Evolutionary conservation across 768 basidiomycete species (phyloP).

Genomic region (Mycena belliarum): DNA sequence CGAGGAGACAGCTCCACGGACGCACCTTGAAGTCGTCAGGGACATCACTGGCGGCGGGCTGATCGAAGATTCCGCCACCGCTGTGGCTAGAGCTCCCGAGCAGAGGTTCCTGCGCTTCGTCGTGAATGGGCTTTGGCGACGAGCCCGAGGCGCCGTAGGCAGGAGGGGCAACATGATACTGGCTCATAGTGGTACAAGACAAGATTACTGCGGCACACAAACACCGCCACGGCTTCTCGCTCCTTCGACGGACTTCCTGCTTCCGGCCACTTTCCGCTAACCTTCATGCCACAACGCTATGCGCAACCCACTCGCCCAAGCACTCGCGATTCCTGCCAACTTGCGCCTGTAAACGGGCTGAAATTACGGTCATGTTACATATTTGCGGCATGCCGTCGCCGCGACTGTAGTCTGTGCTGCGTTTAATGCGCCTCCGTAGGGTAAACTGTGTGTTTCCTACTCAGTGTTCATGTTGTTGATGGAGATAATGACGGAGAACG

Average conservation of each 20-base stretch:
- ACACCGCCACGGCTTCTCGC: too few species aligned
- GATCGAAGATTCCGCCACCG: slow-evolving; percentile 68
- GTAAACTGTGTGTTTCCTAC: neutral
- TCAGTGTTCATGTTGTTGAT: too few species aligned
- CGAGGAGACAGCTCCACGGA: neutral
- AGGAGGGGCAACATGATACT: slow-evolving; percentile 63
- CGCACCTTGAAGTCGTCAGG: slow-evolving; percentile 93
- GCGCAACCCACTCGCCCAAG: too few species aligned
- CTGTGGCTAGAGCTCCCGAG: slow-evolving; percentile 50
- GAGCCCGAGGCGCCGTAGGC: slow-evolving; percentile 51
- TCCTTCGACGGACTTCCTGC: too few species aligned
- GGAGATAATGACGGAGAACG: too few species aligned
- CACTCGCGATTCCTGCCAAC: too few species aligned
- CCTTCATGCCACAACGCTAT: too few species aligned
- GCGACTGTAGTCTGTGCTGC: too few species aligned
- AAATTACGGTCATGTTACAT: too few species aligned
- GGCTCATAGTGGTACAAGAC: slow-evolving; percentile 45
- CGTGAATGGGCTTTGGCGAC: slow-evolving; percentile 31
- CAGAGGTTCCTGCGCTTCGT: slow-evolving; percentile 55
- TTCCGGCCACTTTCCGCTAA: too few species aligned
- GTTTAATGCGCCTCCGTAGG: neutral
- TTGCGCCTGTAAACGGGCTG: too few species aligned
- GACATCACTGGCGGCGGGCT: slow-evolving; percentile 70
- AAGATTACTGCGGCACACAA: neutral
- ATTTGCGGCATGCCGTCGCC: too few species aligned